Evolutionary conservation across 2,329 filamentous ascomycete genomes (phyloP), one percentile per base, ranked within the genome.

Genomic region (Alternaria triticina): DNA sequence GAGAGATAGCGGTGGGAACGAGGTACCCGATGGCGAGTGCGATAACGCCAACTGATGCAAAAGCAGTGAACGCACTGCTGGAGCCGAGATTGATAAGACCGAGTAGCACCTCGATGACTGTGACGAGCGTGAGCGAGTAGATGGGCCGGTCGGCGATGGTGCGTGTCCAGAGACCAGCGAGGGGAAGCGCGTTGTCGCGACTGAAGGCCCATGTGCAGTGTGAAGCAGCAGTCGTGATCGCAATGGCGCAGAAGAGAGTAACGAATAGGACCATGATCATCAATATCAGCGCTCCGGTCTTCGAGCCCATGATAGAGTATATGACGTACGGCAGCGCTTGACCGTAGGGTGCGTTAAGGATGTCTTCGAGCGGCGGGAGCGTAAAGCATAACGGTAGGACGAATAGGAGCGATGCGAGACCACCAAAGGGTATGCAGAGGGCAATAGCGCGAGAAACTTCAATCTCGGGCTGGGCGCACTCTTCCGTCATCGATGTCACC

Each of bases 321-420:
- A 86, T 83, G 65, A 87, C 85, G 59, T 84, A 86, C 0, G 85
- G 84, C 3, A 87, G 69, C 5, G 83, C 84, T 66, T 87, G 85
- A 10, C 70, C 83, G 52, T 75, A 77, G 1, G 85, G 85, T 1
- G 83, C 80, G 0, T 68, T 62, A 25, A 84, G 73, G 47, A 87
- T 79, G 33, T 83, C 84, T 55, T 74, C 79, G 5, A 86, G 70
- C 0, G 83, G 78, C 5, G 84, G 84, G 46, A 86, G 72, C 0
- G 83, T 85, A 52, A 83, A 82, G 72, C 85, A 86, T 46, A 88
- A 83, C 0, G 86, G 86, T 15, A 87, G 81, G 62, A 86, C 82
- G 70, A 87, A 88, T 73, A 88, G 86, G 1, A 88, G 71, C 1
- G 86, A 86, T 0, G 84, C 83, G 44, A 86, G 78, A 1, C 85